Evolutionary conservation across 2,329 filamentous ascomycete genomes (phyloP), one percentile per base, ranked within the genome.

Genomic region (Berkeleyomyces basicola): DNA sequence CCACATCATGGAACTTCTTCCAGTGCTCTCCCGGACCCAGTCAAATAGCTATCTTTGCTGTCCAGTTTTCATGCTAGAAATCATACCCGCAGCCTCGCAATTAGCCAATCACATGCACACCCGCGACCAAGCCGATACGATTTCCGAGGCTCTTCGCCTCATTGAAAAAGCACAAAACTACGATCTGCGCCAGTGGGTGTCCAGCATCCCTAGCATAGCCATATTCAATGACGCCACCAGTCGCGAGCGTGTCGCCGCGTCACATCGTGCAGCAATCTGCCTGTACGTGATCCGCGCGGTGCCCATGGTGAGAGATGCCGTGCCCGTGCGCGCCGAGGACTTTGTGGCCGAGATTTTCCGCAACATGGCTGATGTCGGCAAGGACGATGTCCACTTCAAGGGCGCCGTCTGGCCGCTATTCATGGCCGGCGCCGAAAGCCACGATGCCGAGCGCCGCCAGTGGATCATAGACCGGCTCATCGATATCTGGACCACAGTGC

Each of bases 401-500:
- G 81, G 78, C 6, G 81, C 79, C 2, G 78, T 78, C n/a, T 83
- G 80, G 80, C 79, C 81, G 1, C 74, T 79, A 0, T 82, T 83
- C 66, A 75, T 83, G 39, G 79, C 78, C 2, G 81, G 81, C 1
- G 80, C 80, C 0, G 80, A 82, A 67, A 77, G 78, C 3, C 74
- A 74, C 49, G 74, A 79, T 61, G 69, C 71, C 0, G 70, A 72
- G 43, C 76, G 76, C 63, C 73, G 79, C 46, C 72, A 70, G 2
- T 82, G 79, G 80, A 75, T 78, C n/a, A 71, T 80, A 68, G 72
- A 76, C 60, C 75, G 77, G 10, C 68, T 79, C 51, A 68, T 75
- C 65, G 71, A 71, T 42, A 76, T 79, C 68, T 75, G 75, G 70
- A 71, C 73, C 23, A 71, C 73, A 16, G 77, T 75, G 64, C 75